Evolutionary conservation across 148 eudicot genomes (phyloP).

Genomic region (Agrostemma githago): DNA sequence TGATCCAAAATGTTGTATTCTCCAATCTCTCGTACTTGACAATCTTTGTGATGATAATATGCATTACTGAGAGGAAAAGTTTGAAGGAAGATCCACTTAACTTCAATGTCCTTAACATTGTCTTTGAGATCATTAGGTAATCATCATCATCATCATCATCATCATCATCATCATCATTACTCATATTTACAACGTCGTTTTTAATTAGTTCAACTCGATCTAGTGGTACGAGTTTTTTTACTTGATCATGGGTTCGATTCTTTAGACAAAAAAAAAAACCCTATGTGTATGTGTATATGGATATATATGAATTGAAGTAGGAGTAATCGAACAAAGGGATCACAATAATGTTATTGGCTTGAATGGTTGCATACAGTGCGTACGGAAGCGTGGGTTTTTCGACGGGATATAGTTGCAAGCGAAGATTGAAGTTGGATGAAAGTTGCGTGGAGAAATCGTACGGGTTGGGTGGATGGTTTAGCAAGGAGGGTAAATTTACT

Average conservation of each 20-base stretch:
- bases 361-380: slow-evolving; percentile 35
- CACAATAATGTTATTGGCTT: not conserved
- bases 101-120: slow-evolving; percentile 49
- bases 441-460: slow-evolving; percentile 40
- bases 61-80: slow-evolving; percentile 52
- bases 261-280: too few species aligned
- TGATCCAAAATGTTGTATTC: slow-evolving; percentile 37
- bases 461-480: slow-evolving; percentile 56
- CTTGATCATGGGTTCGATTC: too few species aligned
- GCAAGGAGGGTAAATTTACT: slow-evolving; percentile 42
- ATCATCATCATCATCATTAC: not conserved
- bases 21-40: slow-evolving; percentile 44
- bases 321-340: too few species aligned
- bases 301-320: too few species aligned
- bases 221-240: too few species aligned
- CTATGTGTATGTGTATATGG: too few species aligned
- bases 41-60: slow-evolving; percentile 43
- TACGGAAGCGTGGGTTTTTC: slow-evolving; percentile 70
- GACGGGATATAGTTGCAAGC: slow-evolving; percentile 54
- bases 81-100: slow-evolving; percentile 57
- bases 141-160: not conserved
- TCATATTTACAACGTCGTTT: not conserved
- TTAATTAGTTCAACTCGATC: too few species aligned
- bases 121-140: slow-evolving; percentile 58
- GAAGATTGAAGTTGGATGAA: slow-evolving; percentile 30